Percentiles rank a stretch among this genome's conserved stretches.
Evolutionary conservation across 1,284 basidiomycete genomes (phyloP).

Genomic region (Ceratobasidium theobromae): DNA sequence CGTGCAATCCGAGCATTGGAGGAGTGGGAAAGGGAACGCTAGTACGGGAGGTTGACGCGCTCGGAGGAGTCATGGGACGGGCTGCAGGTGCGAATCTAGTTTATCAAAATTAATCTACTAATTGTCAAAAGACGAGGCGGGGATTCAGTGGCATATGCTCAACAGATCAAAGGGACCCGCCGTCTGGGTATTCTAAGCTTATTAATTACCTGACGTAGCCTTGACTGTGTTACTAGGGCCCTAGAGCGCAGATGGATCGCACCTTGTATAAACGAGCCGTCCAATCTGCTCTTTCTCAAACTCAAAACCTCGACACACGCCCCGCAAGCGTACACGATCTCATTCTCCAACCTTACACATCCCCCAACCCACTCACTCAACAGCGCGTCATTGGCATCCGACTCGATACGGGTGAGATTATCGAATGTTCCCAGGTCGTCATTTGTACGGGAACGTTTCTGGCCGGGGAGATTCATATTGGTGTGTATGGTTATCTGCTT

Average conservation of each 20-base stretch:
- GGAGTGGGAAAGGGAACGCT: conserved; percentile 89
- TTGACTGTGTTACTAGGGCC: conserved; percentile 56
- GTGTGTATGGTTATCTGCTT: conserved; percentile 45
- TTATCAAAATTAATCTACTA: background rate
- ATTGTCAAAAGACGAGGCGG: conserved; percentile 66
- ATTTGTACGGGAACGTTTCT: conserved; percentile 91
- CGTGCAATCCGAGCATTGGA: conserved; percentile 87
- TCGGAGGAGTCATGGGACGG: conserved; percentile 78
- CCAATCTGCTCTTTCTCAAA: conserved; percentile 65
- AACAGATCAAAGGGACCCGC: conserved; percentile 86
- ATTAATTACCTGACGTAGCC: background rate
- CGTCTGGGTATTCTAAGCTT: conserved; percentile 63
- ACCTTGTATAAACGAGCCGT: conserved; percentile 79
- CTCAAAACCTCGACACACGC: conserved; percentile 67
- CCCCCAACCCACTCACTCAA: conserved; percentile 37
- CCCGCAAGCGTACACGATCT: conserved; percentile 81
- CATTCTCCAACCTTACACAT: conserved; percentile 54
- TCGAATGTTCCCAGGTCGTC: conserved; percentile 77
- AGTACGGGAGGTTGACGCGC: conserved; percentile 83
- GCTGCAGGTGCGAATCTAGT: conserved; percentile 59
- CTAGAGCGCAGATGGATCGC: conserved; percentile 84
- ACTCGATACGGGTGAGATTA: conserved; percentile 72
- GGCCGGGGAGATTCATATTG: conserved; percentile 85
- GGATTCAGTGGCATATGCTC: conserved; percentile 83
- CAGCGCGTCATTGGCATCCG: conserved; percentile 62